Evolutionary conservation across 768 basidiomycete genomes (phyloP).

Genomic region (Phylloporus sp.): DNA sequence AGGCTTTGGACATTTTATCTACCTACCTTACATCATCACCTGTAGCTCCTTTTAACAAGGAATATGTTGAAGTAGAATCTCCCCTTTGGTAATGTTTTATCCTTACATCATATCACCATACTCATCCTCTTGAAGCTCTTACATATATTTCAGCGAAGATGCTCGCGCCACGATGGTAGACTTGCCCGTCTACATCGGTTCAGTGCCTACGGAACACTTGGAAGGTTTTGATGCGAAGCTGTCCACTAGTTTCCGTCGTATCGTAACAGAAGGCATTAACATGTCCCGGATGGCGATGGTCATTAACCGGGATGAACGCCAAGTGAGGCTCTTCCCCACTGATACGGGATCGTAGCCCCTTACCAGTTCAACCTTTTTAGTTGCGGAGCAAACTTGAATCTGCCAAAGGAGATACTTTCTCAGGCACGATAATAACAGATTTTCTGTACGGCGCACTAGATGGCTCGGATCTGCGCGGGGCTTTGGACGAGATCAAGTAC

Average conservation of each 20-base stretch:
- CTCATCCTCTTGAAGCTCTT: slow-evolving; percentile 48
- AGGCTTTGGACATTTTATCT: slow-evolving; percentile 84
- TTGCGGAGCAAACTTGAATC: slow-evolving; percentile 81
- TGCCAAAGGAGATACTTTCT: slow-evolving; percentile 75
- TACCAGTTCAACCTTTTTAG: slow-evolving; percentile 34
- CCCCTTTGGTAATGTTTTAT: slow-evolving; percentile 66
- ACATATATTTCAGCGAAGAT: slow-evolving; percentile 80
- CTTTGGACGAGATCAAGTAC: slow-evolving; percentile 75
- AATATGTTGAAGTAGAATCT: slow-evolving; percentile 86
- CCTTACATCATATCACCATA: neutral
- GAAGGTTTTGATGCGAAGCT: slow-evolving; percentile 67
- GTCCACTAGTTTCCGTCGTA: slow-evolving; percentile 59
- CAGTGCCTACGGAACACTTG: slow-evolving; percentile 77
- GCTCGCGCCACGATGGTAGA: slow-evolving; percentile 66
- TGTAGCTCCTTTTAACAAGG: slow-evolving; percentile 79
- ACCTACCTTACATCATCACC: slow-evolving; percentile 84
- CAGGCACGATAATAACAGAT: slow-evolving; percentile 69
- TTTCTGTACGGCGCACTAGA: slow-evolving; percentile 82
- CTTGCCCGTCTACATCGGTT: slow-evolving; percentile 73
- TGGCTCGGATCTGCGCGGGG: slow-evolving; percentile 67
- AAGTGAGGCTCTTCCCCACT: slow-evolving; percentile 39
- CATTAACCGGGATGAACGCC: slow-evolving; percentile 82
- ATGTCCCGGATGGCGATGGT: slow-evolving; percentile 88
- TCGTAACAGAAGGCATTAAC: slow-evolving; percentile 74
- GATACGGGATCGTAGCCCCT: neutral